Base-by-base conservation (phyloP, 306 rosid genomes). In the Acmispon strigosus region DNA sequence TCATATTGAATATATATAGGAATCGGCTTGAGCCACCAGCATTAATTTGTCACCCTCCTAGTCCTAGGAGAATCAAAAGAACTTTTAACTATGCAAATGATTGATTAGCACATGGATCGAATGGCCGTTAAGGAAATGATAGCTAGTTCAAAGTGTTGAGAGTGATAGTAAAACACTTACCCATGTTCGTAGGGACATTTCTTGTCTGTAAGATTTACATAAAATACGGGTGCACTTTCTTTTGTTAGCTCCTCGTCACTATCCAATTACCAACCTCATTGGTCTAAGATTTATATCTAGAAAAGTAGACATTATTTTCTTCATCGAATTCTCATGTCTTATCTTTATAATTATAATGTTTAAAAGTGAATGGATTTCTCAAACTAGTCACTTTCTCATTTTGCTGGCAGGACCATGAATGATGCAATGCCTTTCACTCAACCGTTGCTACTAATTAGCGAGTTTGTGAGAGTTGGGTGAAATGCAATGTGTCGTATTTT, bases 91-190 rank as follows among this genome's bases (percentile, higher is more conserved):
- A 27, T 74, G 58, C 16, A 49, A 71, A 82, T 87, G 78, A 87
- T 84, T 62, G 18, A 76, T 19, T 16, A 73, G 70, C 86, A 82
- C 84, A 87, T 84, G 89, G 66, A 34, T 43, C 8, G 12, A 52
- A 34, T 29, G 73, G 61, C 76, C 83, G 83, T 79, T 79, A 73
- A 67, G 24, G 19, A 51, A 51, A 72, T 73, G 39, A 73, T 66
- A 39, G 49, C 39, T 32, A 5, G 37, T 32, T 32, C 8, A 27
- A 27, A 27, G 32, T 27, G 32, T 27, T 27, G 32, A 27, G 32
- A 3, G 32, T 27, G 32, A 27, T 4, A 32, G 8, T n/a, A n/a
- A n/a, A n/a, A n/a, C n/a, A n/a, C 13, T 56, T 14, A 52, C 67
- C 44, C 61, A 45, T 43, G 36, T 64, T 66, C 50, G 15, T 34